Percentiles rank a stretch among this genome's conserved stretches.
Conservation (phyloP, 2,329 filamentous ascomycete species). For the Myrmaecium sp. region DNA sequence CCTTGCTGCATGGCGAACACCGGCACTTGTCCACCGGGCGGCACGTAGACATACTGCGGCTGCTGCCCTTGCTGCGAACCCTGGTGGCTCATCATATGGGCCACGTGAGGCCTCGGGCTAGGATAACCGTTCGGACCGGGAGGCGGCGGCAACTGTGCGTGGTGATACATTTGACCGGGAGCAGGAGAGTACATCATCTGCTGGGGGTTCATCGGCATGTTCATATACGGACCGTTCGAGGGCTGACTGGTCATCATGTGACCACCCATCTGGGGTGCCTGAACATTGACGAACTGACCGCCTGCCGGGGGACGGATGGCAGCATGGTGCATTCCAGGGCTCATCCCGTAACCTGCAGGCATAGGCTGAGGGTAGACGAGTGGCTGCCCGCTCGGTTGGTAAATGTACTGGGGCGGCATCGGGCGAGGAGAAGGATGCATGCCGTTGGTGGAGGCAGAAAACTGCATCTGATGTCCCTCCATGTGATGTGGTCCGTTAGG, state of each 20-base stretch:
- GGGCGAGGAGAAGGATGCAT: conserved; percentile 68
- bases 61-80: conserved; percentile 81
- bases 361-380: conserved; percentile 42
- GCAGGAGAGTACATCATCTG: conserved; percentile 60
- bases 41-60: conserved; percentile 52
- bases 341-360: conserved; percentile 49
- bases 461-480: conserved; percentile 75
- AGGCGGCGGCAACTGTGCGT: conserved; percentile 31
- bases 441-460: conserved; percentile 68
- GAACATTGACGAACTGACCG: conserved; percentile 55
- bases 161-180: conserved; percentile 49
- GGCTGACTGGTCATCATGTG: conserved; percentile 69
- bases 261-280: conserved; percentile 50
- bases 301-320: conserved; percentile 54
- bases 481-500: conserved; percentile 51
- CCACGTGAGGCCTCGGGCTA: conserved; percentile 62
- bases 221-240: conserved; percentile 53
- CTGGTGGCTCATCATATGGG: conserved; percentile 89
- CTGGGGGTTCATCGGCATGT: conserved; percentile 3
- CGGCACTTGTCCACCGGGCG: conserved; percentile 57
- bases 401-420: conserved; percentile 47
- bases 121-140: conserved; percentile 63
- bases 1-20: conserved; percentile 54
- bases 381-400: no score
- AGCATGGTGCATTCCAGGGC: conserved; percentile 52